phyloP scores from a whole-genome alignment of 2,329 filamentous ascomycete species.

The Scolecobasidium constrictum region DNA sequence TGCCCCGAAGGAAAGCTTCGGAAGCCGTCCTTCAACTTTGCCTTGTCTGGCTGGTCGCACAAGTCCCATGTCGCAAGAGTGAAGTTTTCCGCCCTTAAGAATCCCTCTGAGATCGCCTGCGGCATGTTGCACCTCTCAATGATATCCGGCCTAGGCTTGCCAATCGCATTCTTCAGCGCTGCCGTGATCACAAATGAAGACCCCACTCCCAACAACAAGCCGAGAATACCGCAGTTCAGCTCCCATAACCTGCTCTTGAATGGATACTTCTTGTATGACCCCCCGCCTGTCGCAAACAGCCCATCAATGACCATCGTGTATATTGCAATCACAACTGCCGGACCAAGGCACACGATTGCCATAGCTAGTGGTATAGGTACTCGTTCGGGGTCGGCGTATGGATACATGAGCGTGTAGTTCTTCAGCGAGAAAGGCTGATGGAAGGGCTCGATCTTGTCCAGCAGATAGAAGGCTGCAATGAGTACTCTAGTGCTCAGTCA shows the following conservation, averaged over 20 bases:
- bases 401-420: conserved; percentile 48
- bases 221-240: conserved; percentile 48
- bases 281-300: conserved; percentile 39
- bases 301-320: conserved; percentile 50
- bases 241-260: conserved; percentile 50
- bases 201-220: conserved; percentile 42
- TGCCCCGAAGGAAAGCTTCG: conserved; percentile 49
- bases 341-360: conserved; percentile 38
- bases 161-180: conserved; percentile 47
- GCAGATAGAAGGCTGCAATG: conserved; percentile 5
- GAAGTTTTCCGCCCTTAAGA: conserved; percentile 23
- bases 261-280: conserved; percentile 31
- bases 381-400: conserved; percentile 44
- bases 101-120: conserved; percentile 13
- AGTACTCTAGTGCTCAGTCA: conserved; percentile 9
- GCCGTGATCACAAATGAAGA: conserved; percentile 47
- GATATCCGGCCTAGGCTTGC: conserved; percentile 49
- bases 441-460: conserved; percentile 10
- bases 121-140: conserved; percentile 41
- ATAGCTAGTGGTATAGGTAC: conserved; percentile 40
- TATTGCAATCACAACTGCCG: conserved; percentile 39
- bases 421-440: conserved; percentile 10
- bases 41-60: conserved; percentile 39
- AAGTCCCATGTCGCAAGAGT: conserved; percentile 37
- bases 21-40: conserved; percentile 47